A percentile compares a stretch with the other conserved stretches of the same genome.
Conservation (phyloP, 371 early-diverging fungal species). For the Conidiobolus incongruus region DNA sequence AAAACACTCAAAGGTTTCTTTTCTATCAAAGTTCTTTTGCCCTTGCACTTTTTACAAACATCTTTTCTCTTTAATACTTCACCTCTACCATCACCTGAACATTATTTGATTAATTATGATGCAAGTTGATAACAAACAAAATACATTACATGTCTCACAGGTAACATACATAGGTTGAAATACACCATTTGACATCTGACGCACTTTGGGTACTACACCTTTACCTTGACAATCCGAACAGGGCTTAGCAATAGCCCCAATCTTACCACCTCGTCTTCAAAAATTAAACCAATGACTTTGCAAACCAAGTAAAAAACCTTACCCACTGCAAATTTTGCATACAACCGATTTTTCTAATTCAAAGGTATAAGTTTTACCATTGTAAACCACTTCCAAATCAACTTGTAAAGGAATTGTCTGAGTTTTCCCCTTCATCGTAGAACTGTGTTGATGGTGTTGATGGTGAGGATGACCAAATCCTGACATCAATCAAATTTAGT, state of each 20-base stretch:
- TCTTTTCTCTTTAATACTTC: conserved; percentile 40
- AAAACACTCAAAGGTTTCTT: conserved; percentile 38
- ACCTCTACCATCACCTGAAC: conserved; percentile 27
- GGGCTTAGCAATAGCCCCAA: conserved; percentile 38
- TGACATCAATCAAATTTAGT: conserved; percentile 52
- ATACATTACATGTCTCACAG: conserved; percentile 48
- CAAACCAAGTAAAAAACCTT: conserved; percentile 12
- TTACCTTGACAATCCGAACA: conserved; percentile 70
- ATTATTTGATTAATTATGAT: not conserved
- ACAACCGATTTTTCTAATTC: conserved; percentile 71
- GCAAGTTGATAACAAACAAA: conserved; percentile 3
- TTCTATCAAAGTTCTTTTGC: conserved; percentile 39
- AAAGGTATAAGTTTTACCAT: conserved; percentile 75
- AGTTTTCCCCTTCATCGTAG: conserved; percentile 29
- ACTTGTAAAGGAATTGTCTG: conserved; percentile 56
- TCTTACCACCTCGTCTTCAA: conserved; percentile 21
- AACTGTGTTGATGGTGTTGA: conserved; percentile 17
- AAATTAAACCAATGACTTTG: not conserved
- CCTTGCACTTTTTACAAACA: conserved; percentile 53
- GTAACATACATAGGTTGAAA: conserved; percentile 92
- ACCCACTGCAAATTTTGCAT: conserved; percentile 23
- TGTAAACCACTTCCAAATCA: conserved; percentile 85
- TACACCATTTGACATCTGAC: conserved; percentile 88
- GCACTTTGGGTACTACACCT: conserved; percentile 47
- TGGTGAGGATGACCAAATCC: conserved; percentile 29